Evolutionary conservation across 1,139 yeast species (phyloP).

Genomic region (Magnusiomyces clavatus): DNA sequence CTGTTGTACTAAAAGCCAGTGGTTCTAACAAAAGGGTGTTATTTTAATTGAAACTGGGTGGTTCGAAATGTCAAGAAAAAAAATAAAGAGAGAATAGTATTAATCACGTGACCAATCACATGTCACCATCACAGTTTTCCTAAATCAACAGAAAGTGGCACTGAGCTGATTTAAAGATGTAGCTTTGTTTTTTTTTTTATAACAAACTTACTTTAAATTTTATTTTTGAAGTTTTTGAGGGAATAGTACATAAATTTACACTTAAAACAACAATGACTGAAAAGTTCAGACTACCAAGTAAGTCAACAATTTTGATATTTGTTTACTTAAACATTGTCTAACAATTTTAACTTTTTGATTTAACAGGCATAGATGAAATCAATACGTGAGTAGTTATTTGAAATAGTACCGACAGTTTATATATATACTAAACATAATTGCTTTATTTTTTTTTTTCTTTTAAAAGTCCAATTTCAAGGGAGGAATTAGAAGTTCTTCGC

Average conservation of each 20-base stretch:
- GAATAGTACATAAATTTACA: too few relatives aligned
- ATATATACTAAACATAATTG: background rate
- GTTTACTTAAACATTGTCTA: background rate
- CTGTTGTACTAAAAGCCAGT: background rate
- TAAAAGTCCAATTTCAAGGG: conserved; percentile 56
- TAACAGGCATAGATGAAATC: conserved; percentile 28
- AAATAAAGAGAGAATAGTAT: too few relatives aligned
- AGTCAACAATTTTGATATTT: background rate
- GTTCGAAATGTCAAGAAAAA: too few relatives aligned
- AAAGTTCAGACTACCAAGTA: conserved; percentile 15
- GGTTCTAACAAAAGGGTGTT: too few relatives aligned
- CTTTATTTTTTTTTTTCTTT: conserved; percentile 28
- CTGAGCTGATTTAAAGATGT: too few relatives aligned
- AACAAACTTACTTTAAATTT: too few relatives aligned
- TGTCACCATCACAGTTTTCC: too few relatives aligned
- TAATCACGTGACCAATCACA: too few relatives aligned
- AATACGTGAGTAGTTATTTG: conserved; percentile 24
- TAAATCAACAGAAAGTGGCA: too few relatives aligned
- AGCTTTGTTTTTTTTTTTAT: too few relatives aligned
- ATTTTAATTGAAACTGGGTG: too few relatives aligned
- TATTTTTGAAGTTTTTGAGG: too few relatives aligned
- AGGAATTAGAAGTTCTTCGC: conserved; percentile 66
- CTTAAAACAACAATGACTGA: conserved; percentile 2
- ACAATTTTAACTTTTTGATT: background rate
- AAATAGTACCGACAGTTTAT: background rate